Conservation (phyloP, 2,329 filamentous ascomycete species). For the Sphaceloma murrayae region DNA sequence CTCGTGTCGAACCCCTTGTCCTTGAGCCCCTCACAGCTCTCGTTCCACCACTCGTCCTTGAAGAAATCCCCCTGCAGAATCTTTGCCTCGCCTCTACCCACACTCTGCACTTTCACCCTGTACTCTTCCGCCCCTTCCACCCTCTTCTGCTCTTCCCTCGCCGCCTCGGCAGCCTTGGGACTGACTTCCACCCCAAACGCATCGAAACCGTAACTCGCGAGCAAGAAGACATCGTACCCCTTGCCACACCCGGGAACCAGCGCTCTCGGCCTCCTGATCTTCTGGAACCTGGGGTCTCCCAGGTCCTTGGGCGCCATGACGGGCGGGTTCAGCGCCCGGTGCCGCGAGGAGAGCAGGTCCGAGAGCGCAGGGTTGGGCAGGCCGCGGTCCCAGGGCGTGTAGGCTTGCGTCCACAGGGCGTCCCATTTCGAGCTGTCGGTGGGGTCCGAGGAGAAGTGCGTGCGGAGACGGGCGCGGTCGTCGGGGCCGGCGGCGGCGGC, state of each 20-base stretch:
- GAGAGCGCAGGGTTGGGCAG: slow-evolving; percentile 49
- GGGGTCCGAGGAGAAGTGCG: slow-evolving; percentile 21
- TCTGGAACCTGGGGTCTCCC: slow-evolving; percentile 15
- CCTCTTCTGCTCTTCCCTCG: slow-evolving; percentile 35
- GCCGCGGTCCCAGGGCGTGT: slow-evolving; percentile 52
- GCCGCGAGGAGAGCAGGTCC: slow-evolving; percentile 37
- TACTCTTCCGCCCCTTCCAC: slow-evolving; percentile 32
- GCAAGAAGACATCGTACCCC: slow-evolving; percentile 70
- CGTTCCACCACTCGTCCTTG: slow-evolving; percentile 46
- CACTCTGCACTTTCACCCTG: slow-evolving; percentile 32
- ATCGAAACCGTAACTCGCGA: slow-evolving; percentile 68
- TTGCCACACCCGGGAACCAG: slow-evolving; percentile 74
- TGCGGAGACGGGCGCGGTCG: slow-evolving; percentile 23
- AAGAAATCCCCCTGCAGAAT: slow-evolving; percentile 62
- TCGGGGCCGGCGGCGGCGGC: too few species aligned
- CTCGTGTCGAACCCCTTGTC: slow-evolving; percentile 21
- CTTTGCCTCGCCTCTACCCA: slow-evolving; percentile 42
- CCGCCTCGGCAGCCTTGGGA: slow-evolving; percentile 39
- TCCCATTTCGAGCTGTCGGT: slow-evolving; percentile 44
- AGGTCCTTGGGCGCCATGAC: slow-evolving; percentile 13
- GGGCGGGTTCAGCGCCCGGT: slow-evolving; percentile 22
- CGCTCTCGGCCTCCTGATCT: slow-evolving; percentile 42
- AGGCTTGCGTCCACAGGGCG: slow-evolving; percentile 45
- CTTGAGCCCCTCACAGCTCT: slow-evolving; percentile 26
- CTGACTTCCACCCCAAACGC: slow-evolving; percentile 65